phyloP scores from a whole-genome alignment of 2,329 filamentous ascomycete genomes.

The Trichoderma lentiforme region DNA sequence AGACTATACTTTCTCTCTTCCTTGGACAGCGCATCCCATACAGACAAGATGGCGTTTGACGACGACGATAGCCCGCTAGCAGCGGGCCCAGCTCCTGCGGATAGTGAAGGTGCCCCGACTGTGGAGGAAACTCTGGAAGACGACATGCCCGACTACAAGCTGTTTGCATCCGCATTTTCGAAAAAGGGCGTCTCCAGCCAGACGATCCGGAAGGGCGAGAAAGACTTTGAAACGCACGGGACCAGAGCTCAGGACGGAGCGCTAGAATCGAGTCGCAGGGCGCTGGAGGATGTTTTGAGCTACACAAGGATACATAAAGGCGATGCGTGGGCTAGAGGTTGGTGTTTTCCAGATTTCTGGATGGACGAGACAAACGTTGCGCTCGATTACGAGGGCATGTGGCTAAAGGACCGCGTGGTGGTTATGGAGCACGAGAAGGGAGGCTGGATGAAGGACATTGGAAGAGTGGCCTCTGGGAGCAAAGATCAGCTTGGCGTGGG shows the following conservation, averaged over 20 bases:
- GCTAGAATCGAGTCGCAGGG: conserved; percentile 75
- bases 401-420: conserved; percentile 53
- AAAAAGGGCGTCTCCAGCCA: conserved; percentile 53
- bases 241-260: conserved; percentile 75
- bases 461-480: conserved; percentile 57
- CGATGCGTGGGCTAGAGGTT: conserved; percentile 63
- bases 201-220: conserved; percentile 86
- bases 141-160: conserved; percentile 82
- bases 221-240: conserved; percentile 93
- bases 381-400: conserved; percentile 25
- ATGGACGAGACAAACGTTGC: conserved; percentile 25
- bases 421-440: conserved; percentile 70
- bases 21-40: background rate
- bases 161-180: conserved; percentile 55
- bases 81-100: conserved; percentile 19
- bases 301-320: conserved; percentile 72
- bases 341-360: conserved; percentile 68
- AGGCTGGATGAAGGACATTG: conserved; percentile 71
- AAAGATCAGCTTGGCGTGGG: conserved; percentile 55
- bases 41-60: conserved; percentile 38
- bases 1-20: background rate
- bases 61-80: conserved; percentile 41
- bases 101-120: conserved; percentile 28
- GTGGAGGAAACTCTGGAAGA: conserved; percentile 66
- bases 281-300: conserved; percentile 84